Evolutionary conservation across 192 early-diverging fungal species (phyloP).

Genomic region (Gigaspora rosea): DNA sequence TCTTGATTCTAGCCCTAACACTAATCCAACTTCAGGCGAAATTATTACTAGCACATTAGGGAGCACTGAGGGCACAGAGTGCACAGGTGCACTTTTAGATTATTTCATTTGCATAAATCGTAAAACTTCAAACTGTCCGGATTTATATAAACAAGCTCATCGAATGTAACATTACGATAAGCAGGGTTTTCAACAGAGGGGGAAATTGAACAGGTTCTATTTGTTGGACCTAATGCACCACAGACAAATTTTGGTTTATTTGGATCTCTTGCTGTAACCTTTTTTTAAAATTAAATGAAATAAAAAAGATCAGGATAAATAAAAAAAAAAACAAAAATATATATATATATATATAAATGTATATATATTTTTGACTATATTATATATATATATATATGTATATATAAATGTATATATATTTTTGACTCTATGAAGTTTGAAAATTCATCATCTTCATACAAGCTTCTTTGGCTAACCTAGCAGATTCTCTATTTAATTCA

Average conservation of each 20-base stretch:
- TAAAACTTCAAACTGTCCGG: too few species aligned
- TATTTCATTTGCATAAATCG: too few species aligned
- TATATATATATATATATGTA: too few species aligned
- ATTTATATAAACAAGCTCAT: constrained; percentile 90
- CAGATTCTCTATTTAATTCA: constrained; percentile 89
- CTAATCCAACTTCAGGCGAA: too few species aligned
- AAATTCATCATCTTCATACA: constrained; percentile 62
- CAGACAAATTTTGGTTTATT: constrained; percentile 88
- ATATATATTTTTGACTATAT: too few species aligned
- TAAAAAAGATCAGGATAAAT: neutral
- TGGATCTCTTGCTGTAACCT: constrained; percentile 70
- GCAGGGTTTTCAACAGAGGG: constrained; percentile 96
- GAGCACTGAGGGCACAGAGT: too few species aligned
- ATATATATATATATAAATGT: too few species aligned
- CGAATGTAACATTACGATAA: constrained; percentile 93
- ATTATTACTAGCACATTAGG: too few species aligned
- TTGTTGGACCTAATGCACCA: constrained; percentile 89
- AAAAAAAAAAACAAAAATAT: too few species aligned
- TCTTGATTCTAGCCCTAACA: too few species aligned
- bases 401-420: too few species aligned
- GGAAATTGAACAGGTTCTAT: constrained; percentile 94
- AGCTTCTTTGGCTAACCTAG: constrained; percentile 82
- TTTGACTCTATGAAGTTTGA: neutral
- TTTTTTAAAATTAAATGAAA: neutral
- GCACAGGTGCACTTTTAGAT: too few species aligned